Evolutionary conservation across 2,329 filamentous ascomycete species (phyloP), one percentile per base, ranked within the genome.

Genomic region (Colletotrichum sp.): DNA sequence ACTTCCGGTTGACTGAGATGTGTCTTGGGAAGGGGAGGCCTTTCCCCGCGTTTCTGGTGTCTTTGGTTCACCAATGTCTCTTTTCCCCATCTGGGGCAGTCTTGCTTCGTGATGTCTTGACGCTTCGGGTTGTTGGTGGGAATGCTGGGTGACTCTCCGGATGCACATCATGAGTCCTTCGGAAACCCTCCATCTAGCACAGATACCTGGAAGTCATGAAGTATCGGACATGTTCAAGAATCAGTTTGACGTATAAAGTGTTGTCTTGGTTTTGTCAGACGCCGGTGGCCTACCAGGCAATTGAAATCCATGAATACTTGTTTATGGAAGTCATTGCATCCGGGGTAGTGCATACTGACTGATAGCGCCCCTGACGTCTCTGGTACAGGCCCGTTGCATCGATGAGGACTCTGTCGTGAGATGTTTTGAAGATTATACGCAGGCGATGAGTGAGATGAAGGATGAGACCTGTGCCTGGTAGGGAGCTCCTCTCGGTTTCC

Each of bases 181-280:
- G n/a, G 1, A 0, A 5, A 21, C 43, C n/a, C 43, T 21, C 10
- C 1, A 1, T 21, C n/a, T 7, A 13, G 10, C 0, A 2, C 3
- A 13, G 2, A 10, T 13, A 13, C n/a, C 10, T 0, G 43, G n/a
- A 21, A 21, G 6, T 13, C 6, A 52, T 52, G 2, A 5, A 7
- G 43, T 21, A 52, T 21, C 2, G 0, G n/a, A 0, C 10, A 21
- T 4, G 6, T 13, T 52, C 10, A 52, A 21, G 43, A 1, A 52
- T 52, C 10, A 7, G 4, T 21, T 7, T 21, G n/a, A 52, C 10
- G 10, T 52, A 52, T 5, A 5, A 52, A 21, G 10, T 21, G n/a
- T 13, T 7, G 10, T 52, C 43, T 7, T 24, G 6, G n/a, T 52
- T 21, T 52, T 52, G n/a, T 24, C n/a, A 13, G 43, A 1, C 43